phyloP scores from a whole-genome alignment of 371 early-diverging fungal species.

The Paramicrosporidium saccamoebae region DNA sequence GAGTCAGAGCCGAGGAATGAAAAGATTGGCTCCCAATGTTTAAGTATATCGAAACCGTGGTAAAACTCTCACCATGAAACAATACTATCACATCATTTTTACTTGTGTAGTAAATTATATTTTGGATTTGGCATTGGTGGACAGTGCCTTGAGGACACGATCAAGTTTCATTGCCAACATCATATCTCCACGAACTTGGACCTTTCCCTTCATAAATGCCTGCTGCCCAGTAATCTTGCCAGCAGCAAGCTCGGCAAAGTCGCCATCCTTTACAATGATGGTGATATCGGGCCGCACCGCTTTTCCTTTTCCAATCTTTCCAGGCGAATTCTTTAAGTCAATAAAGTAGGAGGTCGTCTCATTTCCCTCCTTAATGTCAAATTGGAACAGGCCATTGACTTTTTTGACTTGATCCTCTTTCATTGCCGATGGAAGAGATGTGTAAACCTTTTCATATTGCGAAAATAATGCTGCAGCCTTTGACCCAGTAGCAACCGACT shows the following conservation, averaged over 20 bases:
- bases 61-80: too few relatives aligned
- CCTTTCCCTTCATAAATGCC: conserved; percentile 58
- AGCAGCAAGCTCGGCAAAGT: conserved; percentile 42
- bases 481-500: conserved; percentile 1
- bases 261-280: conserved; percentile 22
- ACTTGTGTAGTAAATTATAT: too few relatives aligned
- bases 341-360: conserved; percentile 13
- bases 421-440: background rate
- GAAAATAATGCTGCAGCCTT: background rate
- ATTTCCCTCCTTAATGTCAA: conserved; percentile 17
- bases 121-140: conserved; percentile 6
- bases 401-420: conserved; percentile 11
- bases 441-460: conserved; percentile 3
- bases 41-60: too few relatives aligned
- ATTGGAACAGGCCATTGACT: conserved; percentile 51
- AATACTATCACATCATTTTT: too few relatives aligned
- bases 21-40: too few relatives aligned
- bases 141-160: conserved; percentile 12
- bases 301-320: conserved; percentile 5
- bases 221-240: conserved; percentile 52
- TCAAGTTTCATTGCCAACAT: conserved; percentile 50
- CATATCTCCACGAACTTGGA: conserved; percentile 63
- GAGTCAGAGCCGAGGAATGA: too few relatives aligned
- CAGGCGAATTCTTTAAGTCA: conserved; percentile 18
- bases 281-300: conserved; percentile 20